Percentiles rank a stretch among this genome's conserved stretches.
Evolutionary conservation across 352 stramenopile genomes (phyloP).

Genomic region (Pythium plurisporium): DNA sequence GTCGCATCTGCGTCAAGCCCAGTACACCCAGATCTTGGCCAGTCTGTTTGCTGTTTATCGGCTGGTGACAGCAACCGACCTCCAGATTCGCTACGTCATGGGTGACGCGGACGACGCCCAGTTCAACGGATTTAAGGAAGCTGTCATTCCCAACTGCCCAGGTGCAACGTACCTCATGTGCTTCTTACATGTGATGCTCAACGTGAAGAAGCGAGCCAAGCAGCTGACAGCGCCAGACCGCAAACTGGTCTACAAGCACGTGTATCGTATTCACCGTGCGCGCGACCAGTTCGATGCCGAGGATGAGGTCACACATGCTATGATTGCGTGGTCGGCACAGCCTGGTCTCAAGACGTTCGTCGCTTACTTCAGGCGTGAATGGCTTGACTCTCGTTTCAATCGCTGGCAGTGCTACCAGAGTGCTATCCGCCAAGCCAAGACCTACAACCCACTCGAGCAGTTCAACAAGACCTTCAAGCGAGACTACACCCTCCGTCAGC

Average conservation of each 20-base stretch:
- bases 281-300: background rate
- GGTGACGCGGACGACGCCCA: constrained; percentile 12
- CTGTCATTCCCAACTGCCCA: background rate
- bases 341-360: background rate
- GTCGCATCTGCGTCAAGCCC: background rate
- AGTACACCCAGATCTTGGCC: constrained; percentile 1
- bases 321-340: background rate
- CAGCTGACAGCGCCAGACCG: background rate
- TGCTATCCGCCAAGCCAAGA: background rate
- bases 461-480: constrained; percentile 18
- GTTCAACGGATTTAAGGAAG: constrained; percentile 2
- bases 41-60: constrained; percentile 8
- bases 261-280: constrained; percentile 21
- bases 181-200: constrained; percentile 28
- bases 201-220: constrained; percentile 10
- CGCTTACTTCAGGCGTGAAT: constrained; percentile 24
- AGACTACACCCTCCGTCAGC: constrained; percentile 5
- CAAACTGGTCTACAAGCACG: constrained; percentile 4
- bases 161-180: constrained; percentile 20
- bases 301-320: background rate
- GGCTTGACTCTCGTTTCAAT: constrained; percentile 5
- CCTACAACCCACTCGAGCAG: constrained; percentile 7
- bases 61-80: background rate
- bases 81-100: constrained; percentile 1
- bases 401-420: constrained; percentile 10